Evolutionary conservation across 2,329 filamentous ascomycete genomes (phyloP).

Genomic region (Bertia moriformis): DNA sequence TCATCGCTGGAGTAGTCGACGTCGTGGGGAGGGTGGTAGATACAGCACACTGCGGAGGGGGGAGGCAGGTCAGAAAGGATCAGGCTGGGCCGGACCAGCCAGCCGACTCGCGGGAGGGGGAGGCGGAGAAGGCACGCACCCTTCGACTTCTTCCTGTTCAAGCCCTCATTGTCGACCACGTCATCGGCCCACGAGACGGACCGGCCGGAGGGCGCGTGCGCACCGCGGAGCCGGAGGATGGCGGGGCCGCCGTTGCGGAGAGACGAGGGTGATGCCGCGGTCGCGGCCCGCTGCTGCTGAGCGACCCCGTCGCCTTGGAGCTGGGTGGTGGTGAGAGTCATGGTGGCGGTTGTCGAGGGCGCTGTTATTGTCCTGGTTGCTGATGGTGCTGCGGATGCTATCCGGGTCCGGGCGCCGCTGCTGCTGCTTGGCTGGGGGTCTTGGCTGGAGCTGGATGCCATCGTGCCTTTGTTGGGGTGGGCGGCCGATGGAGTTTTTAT

Average conservation of each 20-base stretch:
- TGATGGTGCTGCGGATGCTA: no score
- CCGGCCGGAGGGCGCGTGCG: conserved; percentile 25
- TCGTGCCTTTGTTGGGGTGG: neutral
- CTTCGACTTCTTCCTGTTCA: conserved; percentile 90
- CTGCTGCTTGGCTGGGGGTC: no score
- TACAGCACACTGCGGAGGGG: conserved; percentile 85
- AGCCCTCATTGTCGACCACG: conserved; percentile 86
- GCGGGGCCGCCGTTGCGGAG: conserved; percentile 15
- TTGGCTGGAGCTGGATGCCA: neutral
- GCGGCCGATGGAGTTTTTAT: neutral
- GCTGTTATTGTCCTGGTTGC: neutral
- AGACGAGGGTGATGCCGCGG: conserved; percentile 11
- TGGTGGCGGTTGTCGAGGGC: neutral
- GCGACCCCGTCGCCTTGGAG: conserved; percentile 2
- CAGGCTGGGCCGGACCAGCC: neutral
- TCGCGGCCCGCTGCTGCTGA: conserved; percentile 10
- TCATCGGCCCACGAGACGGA: conserved; percentile 85
- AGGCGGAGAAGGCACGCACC: conserved; percentile 30
- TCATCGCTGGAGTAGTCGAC: conserved; percentile 72
- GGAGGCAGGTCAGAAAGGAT: conserved; percentile 1
- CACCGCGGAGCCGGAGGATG: conserved; percentile 37
- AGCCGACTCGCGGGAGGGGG: neutral
- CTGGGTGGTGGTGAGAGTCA: neutral
- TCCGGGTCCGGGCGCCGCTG: no score
- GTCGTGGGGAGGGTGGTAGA: conserved; percentile 76